A percentile compares a stretch with the other conserved stretches of the same genome.
These are phyloP conservation scores for Hypoxylon lenormandii DNA, from an alignment of 495 filamentous ascomycete genomes.

Conservation along the genomic window DNA sequence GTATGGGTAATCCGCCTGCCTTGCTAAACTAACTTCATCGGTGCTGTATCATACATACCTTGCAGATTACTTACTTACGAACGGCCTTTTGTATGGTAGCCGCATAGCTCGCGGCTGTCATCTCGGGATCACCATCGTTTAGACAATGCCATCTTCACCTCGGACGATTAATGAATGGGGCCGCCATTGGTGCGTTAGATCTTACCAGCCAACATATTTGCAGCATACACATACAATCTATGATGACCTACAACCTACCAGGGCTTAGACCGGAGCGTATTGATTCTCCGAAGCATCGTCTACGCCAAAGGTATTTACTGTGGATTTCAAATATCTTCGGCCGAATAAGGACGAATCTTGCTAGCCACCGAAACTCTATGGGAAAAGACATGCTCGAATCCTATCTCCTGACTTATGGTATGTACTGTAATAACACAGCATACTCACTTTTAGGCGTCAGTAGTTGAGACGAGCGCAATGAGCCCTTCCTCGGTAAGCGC, in stretches of 20 bases:
- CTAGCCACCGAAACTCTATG: too few species aligned
- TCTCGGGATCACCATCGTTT: background rate
- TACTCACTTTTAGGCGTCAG: too few species aligned
- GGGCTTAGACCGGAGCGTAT: background rate
- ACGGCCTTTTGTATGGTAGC: background rate
- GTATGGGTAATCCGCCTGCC: constrained; percentile 14
- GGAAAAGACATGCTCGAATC: too few species aligned
- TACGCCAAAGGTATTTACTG: too few species aligned
- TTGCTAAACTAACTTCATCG: constrained; percentile 2
- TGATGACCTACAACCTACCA: constrained; percentile 14
- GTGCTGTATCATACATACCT: constrained; percentile 1
- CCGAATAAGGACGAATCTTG: too few species aligned
- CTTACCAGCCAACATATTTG: constrained; percentile 10
- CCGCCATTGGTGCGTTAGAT: constrained; percentile 1
- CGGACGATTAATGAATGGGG: constrained; percentile 3
- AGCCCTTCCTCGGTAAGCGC: too few species aligned
- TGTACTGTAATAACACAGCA: too few species aligned
- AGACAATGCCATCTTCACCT: constrained; percentile 10
- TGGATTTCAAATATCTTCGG: too few species aligned
- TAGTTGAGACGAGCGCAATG: too few species aligned
- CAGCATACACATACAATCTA: constrained; percentile 21
- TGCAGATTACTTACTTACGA: background rate
- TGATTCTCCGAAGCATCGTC: background rate
- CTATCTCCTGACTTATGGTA: too few species aligned
- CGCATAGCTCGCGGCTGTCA: background rate